These are phyloP conservation scores for Aspergillus mulundensis DNA, from an alignment of 495 filamentous ascomycete species.

Conservation along the genomic window DNA sequence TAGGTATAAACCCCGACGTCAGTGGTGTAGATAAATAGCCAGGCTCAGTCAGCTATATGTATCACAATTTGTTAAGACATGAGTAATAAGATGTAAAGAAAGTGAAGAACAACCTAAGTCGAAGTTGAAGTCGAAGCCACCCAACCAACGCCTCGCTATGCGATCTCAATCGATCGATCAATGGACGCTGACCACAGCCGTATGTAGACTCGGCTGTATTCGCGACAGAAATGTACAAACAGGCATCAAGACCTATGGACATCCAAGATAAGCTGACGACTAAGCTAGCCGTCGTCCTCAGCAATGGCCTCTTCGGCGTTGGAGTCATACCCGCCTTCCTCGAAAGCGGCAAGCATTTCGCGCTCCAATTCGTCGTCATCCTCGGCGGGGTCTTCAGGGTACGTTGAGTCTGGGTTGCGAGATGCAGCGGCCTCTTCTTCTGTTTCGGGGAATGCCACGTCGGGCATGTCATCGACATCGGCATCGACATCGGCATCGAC, in stretches of 20 bases:
- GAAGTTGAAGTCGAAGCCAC: not conserved
- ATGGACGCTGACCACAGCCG: not conserved
- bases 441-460: not conserved
- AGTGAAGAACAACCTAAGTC: not conserved
- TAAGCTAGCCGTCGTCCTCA: constrained; percentile 26
- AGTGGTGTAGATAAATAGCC: not conserved
- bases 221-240: not conserved
- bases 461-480: constrained; percentile 36
- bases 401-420: constrained; percentile 12
- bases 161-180: not conserved
- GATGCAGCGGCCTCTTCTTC: constrained; percentile 16
- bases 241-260: not conserved
- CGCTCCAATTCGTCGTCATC: constrained; percentile 63
- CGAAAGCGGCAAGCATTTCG: constrained; percentile 64
- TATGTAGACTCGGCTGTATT: not conserved
- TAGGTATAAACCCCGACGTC: too few species aligned
- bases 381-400: constrained; percentile 35
- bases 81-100: not conserved
- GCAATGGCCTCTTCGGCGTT: constrained; percentile 28
- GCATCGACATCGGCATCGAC: constrained; percentile 46
- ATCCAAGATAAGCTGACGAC: not conserved
- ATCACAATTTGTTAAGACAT: constrained; percentile 4
- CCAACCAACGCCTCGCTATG: constrained; percentile 7
- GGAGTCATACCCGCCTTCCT: constrained; percentile 42
- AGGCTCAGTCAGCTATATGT: not conserved